Percentiles rank a stretch among this genome's conserved stretches.
phyloP scores from a whole-genome alignment of 805 yeast species.

The Wickerhamomyces ciferrii region DNA sequence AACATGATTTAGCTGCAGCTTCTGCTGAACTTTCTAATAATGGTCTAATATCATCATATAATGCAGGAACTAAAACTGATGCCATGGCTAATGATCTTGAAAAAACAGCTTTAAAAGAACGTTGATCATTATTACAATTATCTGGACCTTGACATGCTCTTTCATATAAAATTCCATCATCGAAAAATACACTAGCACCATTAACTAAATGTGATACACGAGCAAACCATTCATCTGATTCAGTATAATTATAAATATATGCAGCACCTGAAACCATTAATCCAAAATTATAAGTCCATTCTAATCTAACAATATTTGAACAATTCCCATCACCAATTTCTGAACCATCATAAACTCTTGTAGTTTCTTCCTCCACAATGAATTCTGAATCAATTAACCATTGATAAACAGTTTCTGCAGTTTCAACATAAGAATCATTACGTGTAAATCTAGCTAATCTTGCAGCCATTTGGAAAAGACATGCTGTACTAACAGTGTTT shows the following conservation, averaged over 20 bases:
- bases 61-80: conserved; percentile 46
- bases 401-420: conserved; percentile 50
- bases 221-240: conserved; percentile 43
- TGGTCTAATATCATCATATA: conserved; percentile 35
- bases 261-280: conserved; percentile 67
- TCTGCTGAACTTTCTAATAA: conserved; percentile 45
- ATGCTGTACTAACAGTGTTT: conserved; percentile 59
- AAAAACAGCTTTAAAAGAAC: conserved; percentile 68
- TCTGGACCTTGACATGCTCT: conserved; percentile 47
- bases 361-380: conserved; percentile 29
- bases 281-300: conserved; percentile 74
- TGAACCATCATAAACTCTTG: conserved; percentile 54
- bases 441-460: conserved; percentile 58
- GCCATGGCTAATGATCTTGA: conserved; percentile 60
- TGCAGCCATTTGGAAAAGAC: conserved; percentile 57
- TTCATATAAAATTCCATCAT: conserved; percentile 51
- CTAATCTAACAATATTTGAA: conserved; percentile 38
- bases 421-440: conserved; percentile 47
- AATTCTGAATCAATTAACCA: conserved; percentile 52
- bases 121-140: conserved; percentile 68
- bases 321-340: conserved; percentile 51
- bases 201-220: conserved; percentile 38
- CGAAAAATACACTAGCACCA: conserved; percentile 44
- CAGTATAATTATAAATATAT: conserved; percentile 59
- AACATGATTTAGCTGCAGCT: conserved; percentile 67